Conservation (phyloP, 2,329 filamentous ascomycete genomes). For the Diplodia mutila region DNA sequence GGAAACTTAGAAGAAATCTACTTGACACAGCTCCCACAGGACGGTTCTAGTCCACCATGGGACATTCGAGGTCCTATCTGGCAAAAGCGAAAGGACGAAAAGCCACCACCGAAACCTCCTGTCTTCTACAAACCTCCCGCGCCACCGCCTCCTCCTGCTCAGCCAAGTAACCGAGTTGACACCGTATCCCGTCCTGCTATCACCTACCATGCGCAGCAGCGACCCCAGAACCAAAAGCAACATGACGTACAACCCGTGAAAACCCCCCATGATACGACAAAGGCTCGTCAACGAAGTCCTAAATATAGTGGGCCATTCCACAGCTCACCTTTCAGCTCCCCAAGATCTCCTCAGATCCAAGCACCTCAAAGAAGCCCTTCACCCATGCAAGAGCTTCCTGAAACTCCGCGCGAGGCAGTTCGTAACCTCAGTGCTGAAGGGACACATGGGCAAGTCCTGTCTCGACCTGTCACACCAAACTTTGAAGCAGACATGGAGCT, state of each 20-base stretch:
- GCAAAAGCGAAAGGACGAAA: conserved; percentile 43
- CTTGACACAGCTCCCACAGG: conserved; percentile 49
- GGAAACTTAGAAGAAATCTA: conserved; percentile 47
- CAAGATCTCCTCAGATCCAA: neutral
- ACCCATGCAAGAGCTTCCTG: neutral
- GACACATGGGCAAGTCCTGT: neutral
- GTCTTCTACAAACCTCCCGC: conserved; percentile 27
- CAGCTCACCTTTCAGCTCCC: conserved; percentile 15
- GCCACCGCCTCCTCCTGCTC: conserved; percentile 6
- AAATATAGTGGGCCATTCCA: neutral
- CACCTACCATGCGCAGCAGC: neutral
- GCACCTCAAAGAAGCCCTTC: neutral
- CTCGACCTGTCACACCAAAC: neutral
- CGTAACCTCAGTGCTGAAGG: neutral
- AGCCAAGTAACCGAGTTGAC: neutral
- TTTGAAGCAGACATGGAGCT: neutral
- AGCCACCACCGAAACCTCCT: conserved; percentile 29
- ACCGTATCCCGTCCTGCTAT: neutral
- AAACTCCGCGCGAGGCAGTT: neutral
- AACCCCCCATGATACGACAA: neutral
- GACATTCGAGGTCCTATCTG: conserved; percentile 53
- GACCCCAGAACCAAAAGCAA: neutral
- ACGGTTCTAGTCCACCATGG: conserved; percentile 38
- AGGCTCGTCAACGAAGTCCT: neutral
- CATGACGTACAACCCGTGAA: neutral